Base-by-base conservation (phyloP, 768 basidiomycete genomes). In the Leccinum obscurum region DNA sequence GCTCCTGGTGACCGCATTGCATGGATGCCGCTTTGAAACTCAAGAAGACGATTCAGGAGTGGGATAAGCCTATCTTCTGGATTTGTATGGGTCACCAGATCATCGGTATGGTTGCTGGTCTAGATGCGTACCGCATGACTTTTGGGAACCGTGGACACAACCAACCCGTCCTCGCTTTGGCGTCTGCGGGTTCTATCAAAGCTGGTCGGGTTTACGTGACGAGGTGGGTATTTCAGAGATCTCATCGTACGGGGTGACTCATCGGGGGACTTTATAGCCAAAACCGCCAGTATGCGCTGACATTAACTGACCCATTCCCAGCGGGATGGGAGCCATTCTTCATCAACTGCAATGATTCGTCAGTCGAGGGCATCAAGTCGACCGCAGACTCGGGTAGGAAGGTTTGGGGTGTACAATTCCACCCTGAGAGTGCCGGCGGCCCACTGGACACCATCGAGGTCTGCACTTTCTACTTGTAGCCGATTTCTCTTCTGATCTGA, bases 71-170 rank as follows among this genome's bases (percentile, higher is more conserved):
- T 11, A 83, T 98, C 44, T 98, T 98, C 66, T 97, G 97, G 56
- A 95, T 99, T 66, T 99, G 97, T 77, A 98, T 99, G 97, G 97
- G 96, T 54, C 93, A 98, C 72, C 96, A 98, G 76, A 84, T 99
- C 66, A 91, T 99, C 66, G 97, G 96, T 53, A 91, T 99, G 82
- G 97, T 96, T 28, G 96, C 95, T 24, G 96, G 97, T 22, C 75
- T 98, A 56, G 95, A 97, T 66, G 93, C 95, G 20, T 98, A 98
- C 75, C 84, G 97, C 50, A 99, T 99, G 97, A 94, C 89, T 10
- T 99, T 98, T 72, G 97, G 97, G n/a, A 98, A 99, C 74, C 89
- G 97, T 65, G 97, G 97, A 17, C 97, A 99, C 76, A 99, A 99
- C 73, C 97, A 99, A 74, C 97, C 97, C 32, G 97, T 99, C 13